Base-by-base conservation (phyloP, 192 early-diverging fungal genomes). In the Piromyces finnis region DNA sequence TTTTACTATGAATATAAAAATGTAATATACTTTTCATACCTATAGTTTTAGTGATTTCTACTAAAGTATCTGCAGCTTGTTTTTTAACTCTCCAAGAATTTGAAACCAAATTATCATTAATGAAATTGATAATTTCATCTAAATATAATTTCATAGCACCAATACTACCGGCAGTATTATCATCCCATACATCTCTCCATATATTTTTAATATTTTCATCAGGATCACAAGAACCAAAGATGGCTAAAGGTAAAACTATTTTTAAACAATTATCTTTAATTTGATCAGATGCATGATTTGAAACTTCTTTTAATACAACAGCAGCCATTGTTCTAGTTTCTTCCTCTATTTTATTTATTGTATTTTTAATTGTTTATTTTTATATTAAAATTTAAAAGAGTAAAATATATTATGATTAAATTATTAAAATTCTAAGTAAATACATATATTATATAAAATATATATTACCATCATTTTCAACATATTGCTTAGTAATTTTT, bases 101-200 rank as follows among this genome's bases (percentile, higher is more conserved):
- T 26, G 51, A 68, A 27, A 68, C 51, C 0, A 68, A 18, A n/a
- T 68, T 68, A 68, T 68, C 51, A 68, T 68, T 68, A n/a, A 68
- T 68, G 9, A 68, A 68, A 3, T 91, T 85, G 15, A 87, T 91
- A 22, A 94, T 87, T 84, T 96, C 94, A 26, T 82, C 79, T 28
- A 87, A 79, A 83, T 91, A 93, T 77, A 95, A 79, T 28, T 88
- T 87, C 11, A 94, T 85, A 28, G 93, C 87, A 12, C 87, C 87
- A 0, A 88, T 89, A 87, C 78, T 85, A 86, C 92, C 93, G 1
- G 86, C 88, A 4, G 93, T 92, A 18, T 90, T 84, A 78, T 94
- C 92, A 37, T 94, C 93, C 92, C 92, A 96, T 1, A 92, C 89
- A 14, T 89, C 86, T 59, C 86, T 86, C 94, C 94, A 96, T 1